A percentile compares a stretch with the other conserved stretches of the same genome.
Evolutionary conservation across 805 yeast species (phyloP).

Genomic region (Schwanniomyces polymorphus): DNA sequence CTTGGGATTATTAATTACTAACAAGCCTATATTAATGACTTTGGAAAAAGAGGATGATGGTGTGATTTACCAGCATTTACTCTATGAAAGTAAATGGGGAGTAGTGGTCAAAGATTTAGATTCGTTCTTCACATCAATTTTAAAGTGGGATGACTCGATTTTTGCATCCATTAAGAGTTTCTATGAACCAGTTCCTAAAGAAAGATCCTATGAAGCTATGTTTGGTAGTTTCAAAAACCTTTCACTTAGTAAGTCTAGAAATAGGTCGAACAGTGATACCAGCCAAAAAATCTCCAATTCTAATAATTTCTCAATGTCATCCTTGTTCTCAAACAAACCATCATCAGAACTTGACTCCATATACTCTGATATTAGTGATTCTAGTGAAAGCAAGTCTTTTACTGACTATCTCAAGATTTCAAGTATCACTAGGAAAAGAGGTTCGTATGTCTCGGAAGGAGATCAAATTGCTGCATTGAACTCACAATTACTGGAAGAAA

Average conservation of each 20-base stretch:
- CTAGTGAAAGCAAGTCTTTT: slow-evolving; percentile 13
- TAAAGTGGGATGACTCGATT: slow-evolving; percentile 35
- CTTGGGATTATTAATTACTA: slow-evolving; percentile 49
- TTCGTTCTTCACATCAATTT: slow-evolving; percentile 33
- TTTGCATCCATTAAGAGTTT: slow-evolving; percentile 11
- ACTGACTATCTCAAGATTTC: slow-evolving; percentile 23
- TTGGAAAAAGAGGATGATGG: slow-evolving; percentile 38
- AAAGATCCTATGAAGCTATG: slow-evolving; percentile 25
- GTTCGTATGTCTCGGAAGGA: not conserved
- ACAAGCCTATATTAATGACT: slow-evolving; percentile 44
- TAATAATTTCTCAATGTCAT: slow-evolving; percentile 8
- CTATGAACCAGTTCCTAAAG: not conserved
- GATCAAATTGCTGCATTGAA: not conserved
- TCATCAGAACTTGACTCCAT: slow-evolving; percentile 24
- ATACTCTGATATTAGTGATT: slow-evolving; percentile 23
- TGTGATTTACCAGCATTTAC: slow-evolving; percentile 42
- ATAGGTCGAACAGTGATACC: slow-evolving; percentile 10
- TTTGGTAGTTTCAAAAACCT: slow-evolving; percentile 29
- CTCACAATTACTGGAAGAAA: slow-evolving; percentile 18
- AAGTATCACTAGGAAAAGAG: not conserved
- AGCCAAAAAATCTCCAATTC: slow-evolving; percentile 5
- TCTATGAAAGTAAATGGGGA: slow-evolving; percentile 47
- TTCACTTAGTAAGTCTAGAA: slow-evolving; percentile 17
- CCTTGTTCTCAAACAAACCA: slow-evolving; percentile 12
- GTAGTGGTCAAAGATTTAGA: slow-evolving; percentile 35